Base-by-base conservation (phyloP, 306 rosid genomes). In the Betula pendula region DNA sequence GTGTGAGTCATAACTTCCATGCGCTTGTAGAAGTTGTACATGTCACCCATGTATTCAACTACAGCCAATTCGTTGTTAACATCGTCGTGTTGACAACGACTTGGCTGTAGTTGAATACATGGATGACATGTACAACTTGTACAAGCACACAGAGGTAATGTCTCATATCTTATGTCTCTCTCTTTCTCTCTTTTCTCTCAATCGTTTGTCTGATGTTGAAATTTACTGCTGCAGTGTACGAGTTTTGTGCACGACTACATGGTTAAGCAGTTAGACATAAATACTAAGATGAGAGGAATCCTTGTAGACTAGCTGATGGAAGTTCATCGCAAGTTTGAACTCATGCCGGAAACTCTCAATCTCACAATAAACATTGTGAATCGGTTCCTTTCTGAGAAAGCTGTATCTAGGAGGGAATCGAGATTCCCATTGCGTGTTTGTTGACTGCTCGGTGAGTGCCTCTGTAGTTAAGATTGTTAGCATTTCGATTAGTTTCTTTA, bases 251-350 rank as follows among this genome's bases (percentile, higher is more conserved):
- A 63, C 2, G 96, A 92, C 68, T 95, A 95, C 83, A 87, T 90
- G 89, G 81, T 14, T 35, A 77, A 84, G 45, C 97, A 95, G 70
- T 82, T 89, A 31, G 97, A 95, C 45, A 77, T 95, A 25, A 95
- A 88, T 84, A 78, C 84, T 3, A 92, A 88, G 87, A 95, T 95
- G 98, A 92, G 98, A 71, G 80, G 97, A 4, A 95, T 92, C 20
- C 93, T 95, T 68, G 83, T 92, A 49, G 98, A 95, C 75, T 95
- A 97, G 98, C 65, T 95, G 86, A 68, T 89, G 35, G 97, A 95
- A 78, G 97, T 95, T 68, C 97, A 95, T 74, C 81, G 88, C 1
- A 92, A 90, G 68, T 95, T 92, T 19, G 96, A 92, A 73, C 92
- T 95, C 60, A 87, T 84, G 87, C 93, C 96, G 0, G 98, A 95